Base-by-base conservation (phyloP, 768 basidiomycete genomes). In the Tulasnella sp. region DNA sequence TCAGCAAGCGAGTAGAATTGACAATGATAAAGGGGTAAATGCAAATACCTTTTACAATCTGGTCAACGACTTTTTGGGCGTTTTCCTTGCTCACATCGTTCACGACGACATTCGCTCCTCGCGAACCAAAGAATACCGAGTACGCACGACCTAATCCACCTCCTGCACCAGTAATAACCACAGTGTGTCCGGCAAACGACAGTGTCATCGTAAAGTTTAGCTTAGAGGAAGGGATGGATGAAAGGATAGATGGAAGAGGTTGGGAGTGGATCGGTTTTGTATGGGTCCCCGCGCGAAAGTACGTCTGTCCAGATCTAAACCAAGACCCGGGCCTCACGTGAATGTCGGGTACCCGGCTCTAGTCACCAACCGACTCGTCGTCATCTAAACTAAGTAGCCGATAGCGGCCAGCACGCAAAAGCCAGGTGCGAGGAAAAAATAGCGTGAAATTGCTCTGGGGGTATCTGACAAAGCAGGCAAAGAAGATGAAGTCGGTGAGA, bases 101-200 rank as follows among this genome's bases (percentile, higher is more conserved):
- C 62, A 99, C 94, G 80, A 99, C 94, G 76, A 99, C 91, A 82
- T 94, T 95, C 12, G 97, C 97, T 8, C 97, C 97, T 75, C 95
- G 89, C 14, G 94, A 90, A n/a, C 96, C 97, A 85, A 95, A 98
- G 81, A 97, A 88, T 74, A 94, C 87, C 1, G 96, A 94, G 83
- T 84, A 99, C 94, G 94, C 90, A 87, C 91, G 93, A 68, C 98
- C 98, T 19, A 99, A 88, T 21, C 98, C 98, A 80, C 96, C 95
- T 19, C 98, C 98, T 62, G 96, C 97, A 71, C 98, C 98, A 62
- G 98, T 99, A 81, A 99, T 87, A 81, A 99, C 90, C 79, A 96
- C 94, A n/a, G 94, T 95, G 77, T 97, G 94, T 78, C 92, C 92
- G 85, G 93, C 91, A 88, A 95, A 97, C 21, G 81, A 80, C 40